Percentiles rank a stretch among this genome's conserved stretches.
phyloP scores from a whole-genome alignment of 139 green algal genomes.

The Chlamydomonas schloesseri region DNA sequence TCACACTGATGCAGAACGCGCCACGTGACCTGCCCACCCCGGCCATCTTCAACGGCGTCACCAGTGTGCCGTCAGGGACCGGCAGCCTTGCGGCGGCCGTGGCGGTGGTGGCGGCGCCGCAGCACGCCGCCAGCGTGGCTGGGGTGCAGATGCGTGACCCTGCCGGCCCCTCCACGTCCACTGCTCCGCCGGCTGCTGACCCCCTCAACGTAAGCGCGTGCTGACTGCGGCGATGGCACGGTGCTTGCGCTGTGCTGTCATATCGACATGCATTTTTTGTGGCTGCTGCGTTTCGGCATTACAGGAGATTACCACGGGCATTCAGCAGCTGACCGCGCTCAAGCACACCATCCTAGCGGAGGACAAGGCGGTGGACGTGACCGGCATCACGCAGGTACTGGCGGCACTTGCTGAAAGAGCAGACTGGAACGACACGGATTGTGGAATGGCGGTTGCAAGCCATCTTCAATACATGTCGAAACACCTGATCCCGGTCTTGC shows the following conservation, averaged over 20 bases:
- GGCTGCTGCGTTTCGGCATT: too few species aligned
- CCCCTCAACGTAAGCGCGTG: not conserved
- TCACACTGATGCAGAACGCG: not conserved
- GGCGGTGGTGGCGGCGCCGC: not conserved
- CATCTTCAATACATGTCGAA: too few species aligned
- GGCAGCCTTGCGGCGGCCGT: not conserved
- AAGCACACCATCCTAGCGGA: conserved; percentile 34
- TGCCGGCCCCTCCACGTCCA: conserved; percentile 7
- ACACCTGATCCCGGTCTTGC: too few species aligned
- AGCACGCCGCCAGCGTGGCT: not conserved
- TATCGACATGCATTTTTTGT: not conserved
- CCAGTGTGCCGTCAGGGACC: not conserved
- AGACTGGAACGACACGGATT: too few species aligned
- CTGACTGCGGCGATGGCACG: not conserved
- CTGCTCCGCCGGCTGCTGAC: not conserved
- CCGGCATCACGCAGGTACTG: not conserved
- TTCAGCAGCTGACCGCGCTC: conserved; percentile 27
- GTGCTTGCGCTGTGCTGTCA: too few species aligned
- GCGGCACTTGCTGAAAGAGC: too few species aligned
- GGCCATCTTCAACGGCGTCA: not conserved
- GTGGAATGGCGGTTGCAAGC: too few species aligned
- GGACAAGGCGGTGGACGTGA: conserved; percentile 35
- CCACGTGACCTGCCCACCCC: conserved; percentile 14
- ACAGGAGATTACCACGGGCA: conserved; percentile 29
- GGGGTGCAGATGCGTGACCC: not conserved